These are phyloP conservation scores for Hyphopichia khmerensis DNA, from an alignment of 1,139 yeast species.

Conservation along the genomic window DNA sequence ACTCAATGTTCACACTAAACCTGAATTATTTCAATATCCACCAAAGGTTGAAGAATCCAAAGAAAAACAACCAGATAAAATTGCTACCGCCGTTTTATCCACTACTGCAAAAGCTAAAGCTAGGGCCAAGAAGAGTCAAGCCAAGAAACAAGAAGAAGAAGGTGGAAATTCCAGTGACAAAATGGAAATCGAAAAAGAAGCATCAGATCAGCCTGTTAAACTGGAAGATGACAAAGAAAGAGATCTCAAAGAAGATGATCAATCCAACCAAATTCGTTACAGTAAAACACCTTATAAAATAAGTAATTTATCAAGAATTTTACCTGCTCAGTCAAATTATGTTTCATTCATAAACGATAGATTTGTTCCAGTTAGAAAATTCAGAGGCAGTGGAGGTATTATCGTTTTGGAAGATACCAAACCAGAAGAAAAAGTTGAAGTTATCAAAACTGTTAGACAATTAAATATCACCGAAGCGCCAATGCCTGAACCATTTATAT, in stretches of 20 bases:
- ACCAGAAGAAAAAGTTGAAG: conserved; percentile 64
- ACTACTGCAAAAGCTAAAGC: conserved; percentile 93
- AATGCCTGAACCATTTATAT: conserved; percentile 79
- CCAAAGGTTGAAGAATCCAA: conserved; percentile 80
- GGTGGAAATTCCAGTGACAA: conserved; percentile 26
- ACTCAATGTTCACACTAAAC: conserved; percentile 77
- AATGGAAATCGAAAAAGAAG: conserved; percentile 25
- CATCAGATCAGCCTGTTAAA: conserved; percentile 7
- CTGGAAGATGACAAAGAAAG: conserved; percentile 10
- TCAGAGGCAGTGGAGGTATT: conserved; percentile 78
- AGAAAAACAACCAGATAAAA: conserved; percentile 83
- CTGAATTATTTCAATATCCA: conserved; percentile 84
- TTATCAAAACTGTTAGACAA: conserved; percentile 85
- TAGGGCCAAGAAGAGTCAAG: conserved; percentile 76
- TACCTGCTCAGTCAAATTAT: conserved; percentile 87
- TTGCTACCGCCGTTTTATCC: conserved; percentile 89
- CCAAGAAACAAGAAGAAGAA: conserved; percentile 48
- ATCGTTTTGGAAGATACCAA: conserved; percentile 71
- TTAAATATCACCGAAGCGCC: conserved; percentile 84
- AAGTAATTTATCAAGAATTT: conserved; percentile 79
- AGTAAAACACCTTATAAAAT: conserved; percentile 65
- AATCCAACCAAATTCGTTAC: conserved; percentile 39
- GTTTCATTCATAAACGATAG: conserved; percentile 76
- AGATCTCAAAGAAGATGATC: conserved; percentile 22
- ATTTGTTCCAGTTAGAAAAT: conserved; percentile 80